phyloP scores from a whole-genome alignment of 495 filamentous ascomycete species.

The Bryoglossum gracile region DNA sequence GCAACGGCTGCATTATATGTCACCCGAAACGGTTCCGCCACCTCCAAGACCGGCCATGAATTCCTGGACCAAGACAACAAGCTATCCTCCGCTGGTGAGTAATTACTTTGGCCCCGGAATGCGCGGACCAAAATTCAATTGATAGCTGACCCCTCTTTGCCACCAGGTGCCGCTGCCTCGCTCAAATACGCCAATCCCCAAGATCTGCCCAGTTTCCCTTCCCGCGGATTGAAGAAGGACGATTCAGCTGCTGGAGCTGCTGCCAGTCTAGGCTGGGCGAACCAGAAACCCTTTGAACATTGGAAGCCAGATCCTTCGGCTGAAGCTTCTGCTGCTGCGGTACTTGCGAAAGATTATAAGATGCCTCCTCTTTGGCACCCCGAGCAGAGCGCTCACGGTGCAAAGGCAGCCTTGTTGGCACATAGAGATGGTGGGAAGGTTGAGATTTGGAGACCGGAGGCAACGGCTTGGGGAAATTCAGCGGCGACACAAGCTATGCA shows the following conservation, averaged over 20 bases:
- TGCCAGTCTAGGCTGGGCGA: slow-evolving; percentile 63
- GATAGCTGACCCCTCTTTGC: background rate
- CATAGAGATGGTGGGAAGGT: slow-evolving; percentile 51
- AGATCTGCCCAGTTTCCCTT: slow-evolving; percentile 61
- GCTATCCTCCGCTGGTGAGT: slow-evolving; percentile 47
- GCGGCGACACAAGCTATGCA: slow-evolving; percentile 50
- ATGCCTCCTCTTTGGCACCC: slow-evolving; percentile 46
- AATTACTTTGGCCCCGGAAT: background rate
- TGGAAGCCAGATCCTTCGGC: slow-evolving; percentile 54
- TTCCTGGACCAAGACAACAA: slow-evolving; percentile 39
- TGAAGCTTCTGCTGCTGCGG: slow-evolving; percentile 61
- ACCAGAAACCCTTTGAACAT: slow-evolving; percentile 50
- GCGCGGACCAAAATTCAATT: background rate
- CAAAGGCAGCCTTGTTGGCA: slow-evolving; percentile 67
- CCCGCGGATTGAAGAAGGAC: slow-evolving; percentile 52
- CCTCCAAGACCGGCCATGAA: slow-evolving; percentile 18
- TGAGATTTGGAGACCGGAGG: slow-evolving; percentile 40
- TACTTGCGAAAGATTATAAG: slow-evolving; percentile 61
- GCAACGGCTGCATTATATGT: slow-evolving; percentile 37
- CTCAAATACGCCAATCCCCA: slow-evolving; percentile 60
- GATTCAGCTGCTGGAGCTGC: slow-evolving; percentile 66
- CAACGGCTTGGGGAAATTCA: slow-evolving; percentile 46
- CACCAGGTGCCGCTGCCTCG: slow-evolving; percentile 48
- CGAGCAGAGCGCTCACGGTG: slow-evolving; percentile 51
- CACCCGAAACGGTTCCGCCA: slow-evolving; percentile 23